A percentile compares a stretch with the other conserved stretches of the same genome.
phyloP scores from a whole-genome alignment of 768 basidiomycete species.

The Sporobolomyces pararoseus region DNA sequence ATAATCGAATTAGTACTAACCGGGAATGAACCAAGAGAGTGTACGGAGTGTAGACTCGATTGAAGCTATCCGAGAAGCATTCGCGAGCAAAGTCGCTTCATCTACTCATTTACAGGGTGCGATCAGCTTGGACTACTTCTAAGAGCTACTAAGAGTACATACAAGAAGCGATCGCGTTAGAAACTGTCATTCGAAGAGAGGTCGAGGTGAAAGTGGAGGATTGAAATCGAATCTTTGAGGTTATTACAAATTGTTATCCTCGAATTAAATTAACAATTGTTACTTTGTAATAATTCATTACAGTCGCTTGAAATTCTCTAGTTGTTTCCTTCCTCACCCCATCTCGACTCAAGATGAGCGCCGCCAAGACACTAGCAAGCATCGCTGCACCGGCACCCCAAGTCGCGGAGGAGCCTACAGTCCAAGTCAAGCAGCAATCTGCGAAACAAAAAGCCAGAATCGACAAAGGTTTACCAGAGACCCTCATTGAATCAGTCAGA shows the following conservation, averaged over 20 bases:
- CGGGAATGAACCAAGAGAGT: slow-evolving; percentile 87
- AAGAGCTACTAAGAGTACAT: not conserved
- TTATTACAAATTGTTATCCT: not conserved
- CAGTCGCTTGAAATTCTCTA: no score
- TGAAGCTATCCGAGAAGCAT: slow-evolving; percentile 78
- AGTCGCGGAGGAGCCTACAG: slow-evolving; percentile 6
- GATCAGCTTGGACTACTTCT: not conserved
- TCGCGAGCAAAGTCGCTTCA: slow-evolving; percentile 62
- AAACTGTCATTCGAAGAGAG: slow-evolving; percentile 1
- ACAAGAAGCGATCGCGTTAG: slow-evolving; percentile 20
- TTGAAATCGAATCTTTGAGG: not conserved
- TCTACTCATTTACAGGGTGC: slow-evolving; percentile 15
- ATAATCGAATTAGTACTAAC: not conserved
- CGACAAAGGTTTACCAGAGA: slow-evolving; percentile 34
- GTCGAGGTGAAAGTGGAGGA: not conserved
- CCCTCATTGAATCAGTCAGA: slow-evolving; percentile 29
- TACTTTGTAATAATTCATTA: no score
- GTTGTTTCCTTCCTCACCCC: not conserved
- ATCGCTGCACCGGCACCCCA: slow-evolving; percentile 32
- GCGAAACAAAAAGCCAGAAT: slow-evolving; percentile 23
- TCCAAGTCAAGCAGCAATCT: slow-evolving; percentile 14
- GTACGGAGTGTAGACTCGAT: slow-evolving; percentile 83
- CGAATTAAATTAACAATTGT: no score
- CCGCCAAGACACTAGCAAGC: slow-evolving; percentile 33
- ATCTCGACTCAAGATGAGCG: not conserved